phyloP scores from a whole-genome alignment of 106 monocot genomes.

The Gastrodia elata region DNA sequence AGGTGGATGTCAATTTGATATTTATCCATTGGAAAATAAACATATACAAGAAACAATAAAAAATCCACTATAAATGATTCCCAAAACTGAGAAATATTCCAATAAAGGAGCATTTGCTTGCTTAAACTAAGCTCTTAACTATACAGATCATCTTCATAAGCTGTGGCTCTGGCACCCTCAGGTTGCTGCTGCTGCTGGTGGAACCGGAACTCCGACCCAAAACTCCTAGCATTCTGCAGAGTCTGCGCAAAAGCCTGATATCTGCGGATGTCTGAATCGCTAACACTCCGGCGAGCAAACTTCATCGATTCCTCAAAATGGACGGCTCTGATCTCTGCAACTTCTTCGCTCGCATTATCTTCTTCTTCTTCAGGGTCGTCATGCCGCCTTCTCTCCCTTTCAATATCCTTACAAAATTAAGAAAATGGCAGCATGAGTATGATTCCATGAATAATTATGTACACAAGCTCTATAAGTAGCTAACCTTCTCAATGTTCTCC shows the following conservation, averaged over 20 bases:
- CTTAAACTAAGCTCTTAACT: constrained; percentile 24
- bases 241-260: constrained; percentile 79
- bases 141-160: constrained; percentile 63
- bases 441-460: background rate
- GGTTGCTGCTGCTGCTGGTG: constrained; percentile 32
- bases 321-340: constrained; percentile 59
- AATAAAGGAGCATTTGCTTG: too few species aligned
- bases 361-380: constrained; percentile 82
- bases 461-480: background rate
- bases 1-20: too few species aligned
- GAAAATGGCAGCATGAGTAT: background rate
- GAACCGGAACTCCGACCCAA: constrained; percentile 68
- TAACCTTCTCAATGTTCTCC: constrained; percentile 73
- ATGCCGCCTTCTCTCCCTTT: constrained; percentile 46
- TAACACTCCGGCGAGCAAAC: constrained; percentile 62
- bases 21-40: too few species aligned
- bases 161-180: constrained; percentile 22
- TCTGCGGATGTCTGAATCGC: constrained; percentile 66
- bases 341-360: constrained; percentile 52
- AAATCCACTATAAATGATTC: too few species aligned
- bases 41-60: too few species aligned
- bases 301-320: constrained; percentile 88
- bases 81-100: too few species aligned
- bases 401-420: constrained; percentile 39
- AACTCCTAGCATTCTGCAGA: constrained; percentile 63